Percentiles rank a stretch among this genome's conserved stretches.
Evolutionary conservation across 202 grass and related monocot genomes (phyloP).

Genomic region (Cymbopogon flexuosus): DNA sequence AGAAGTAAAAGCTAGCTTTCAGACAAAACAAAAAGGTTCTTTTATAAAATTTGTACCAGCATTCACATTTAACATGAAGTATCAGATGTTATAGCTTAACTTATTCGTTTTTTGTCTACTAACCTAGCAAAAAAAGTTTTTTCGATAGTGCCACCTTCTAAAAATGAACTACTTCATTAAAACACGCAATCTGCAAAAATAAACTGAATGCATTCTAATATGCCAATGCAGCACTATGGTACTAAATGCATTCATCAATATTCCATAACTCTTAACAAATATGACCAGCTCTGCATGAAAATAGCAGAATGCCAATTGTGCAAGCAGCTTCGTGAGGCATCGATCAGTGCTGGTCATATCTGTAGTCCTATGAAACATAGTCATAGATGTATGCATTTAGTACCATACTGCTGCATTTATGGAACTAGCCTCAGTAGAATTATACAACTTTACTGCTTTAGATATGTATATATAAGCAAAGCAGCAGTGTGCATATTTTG

Average conservation of each 20-base stretch:
- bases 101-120: conserved; percentile 8
- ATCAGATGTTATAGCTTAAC: neutral
- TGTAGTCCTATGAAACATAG: neutral
- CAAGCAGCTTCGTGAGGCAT: neutral
- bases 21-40: neutral
- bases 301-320: neutral
- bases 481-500: neutral
- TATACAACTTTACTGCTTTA: neutral
- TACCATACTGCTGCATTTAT: neutral
- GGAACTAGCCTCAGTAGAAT: neutral
- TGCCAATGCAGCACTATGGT: conserved; percentile 24
- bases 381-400: neutral
- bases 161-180: conserved; percentile 2
- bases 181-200: neutral
- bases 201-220: conserved; percentile 15
- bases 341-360: neutral
- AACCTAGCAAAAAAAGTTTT: neutral
- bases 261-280: conserved; percentile 19
- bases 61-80: conserved; percentile 23
- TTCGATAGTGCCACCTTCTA: neutral
- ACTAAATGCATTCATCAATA: conserved; percentile 18
- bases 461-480: neutral
- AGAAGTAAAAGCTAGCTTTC: conserved; percentile 24
- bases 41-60: neutral
- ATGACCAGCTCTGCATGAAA: neutral